A percentile compares a stretch with the other conserved stretches of the same genome.
These are phyloP conservation scores for Mycena leptocephala DNA, from an alignment of 768 basidiomycete species.

Conservation along the genomic window DNA sequence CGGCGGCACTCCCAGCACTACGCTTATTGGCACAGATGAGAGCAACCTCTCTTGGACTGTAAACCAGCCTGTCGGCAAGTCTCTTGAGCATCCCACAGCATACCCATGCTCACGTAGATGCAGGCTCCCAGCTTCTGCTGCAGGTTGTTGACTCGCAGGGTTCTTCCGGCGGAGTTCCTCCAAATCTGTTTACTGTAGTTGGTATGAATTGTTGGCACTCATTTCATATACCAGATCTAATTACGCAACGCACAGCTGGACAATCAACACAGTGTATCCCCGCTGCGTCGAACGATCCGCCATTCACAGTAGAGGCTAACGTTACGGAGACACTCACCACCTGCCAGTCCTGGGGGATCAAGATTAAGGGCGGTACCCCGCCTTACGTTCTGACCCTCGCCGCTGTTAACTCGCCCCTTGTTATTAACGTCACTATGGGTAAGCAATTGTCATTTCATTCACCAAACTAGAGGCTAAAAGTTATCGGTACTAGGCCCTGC, in stretches of 20 bases:
- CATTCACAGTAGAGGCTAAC: constrained; percentile 55
- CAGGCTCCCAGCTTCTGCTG: constrained; percentile 56
- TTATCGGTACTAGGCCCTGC: constrained; percentile 20
- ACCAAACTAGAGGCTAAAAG: background rate
- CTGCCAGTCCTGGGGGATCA: constrained; percentile 60
- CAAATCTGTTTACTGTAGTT: constrained; percentile 46
- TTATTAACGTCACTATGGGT: constrained; percentile 56
- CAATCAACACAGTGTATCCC: constrained; percentile 49
- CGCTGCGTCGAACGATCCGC: constrained; percentile 34
- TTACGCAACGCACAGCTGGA: constrained; percentile 41
- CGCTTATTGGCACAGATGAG: constrained; percentile 47
- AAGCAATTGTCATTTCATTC: background rate
- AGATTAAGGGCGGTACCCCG: constrained; percentile 56
- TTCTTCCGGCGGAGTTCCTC: constrained; percentile 51
- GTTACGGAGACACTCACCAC: constrained; percentile 51
- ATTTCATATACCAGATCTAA: background rate
- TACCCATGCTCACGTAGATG: background rate
- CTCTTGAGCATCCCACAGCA: background rate
- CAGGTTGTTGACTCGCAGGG: constrained; percentile 55
- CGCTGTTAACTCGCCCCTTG: constrained; percentile 47
- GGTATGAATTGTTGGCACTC: constrained; percentile 42
- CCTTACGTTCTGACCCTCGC: constrained; percentile 59
- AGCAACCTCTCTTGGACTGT: constrained; percentile 53
- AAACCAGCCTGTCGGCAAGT: constrained; percentile 50
- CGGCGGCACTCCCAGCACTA: constrained; percentile 44